These are phyloP conservation scores for Gossypium turneri DNA, from an alignment of 345 rosid species.

Conservation along the genomic window DNA sequence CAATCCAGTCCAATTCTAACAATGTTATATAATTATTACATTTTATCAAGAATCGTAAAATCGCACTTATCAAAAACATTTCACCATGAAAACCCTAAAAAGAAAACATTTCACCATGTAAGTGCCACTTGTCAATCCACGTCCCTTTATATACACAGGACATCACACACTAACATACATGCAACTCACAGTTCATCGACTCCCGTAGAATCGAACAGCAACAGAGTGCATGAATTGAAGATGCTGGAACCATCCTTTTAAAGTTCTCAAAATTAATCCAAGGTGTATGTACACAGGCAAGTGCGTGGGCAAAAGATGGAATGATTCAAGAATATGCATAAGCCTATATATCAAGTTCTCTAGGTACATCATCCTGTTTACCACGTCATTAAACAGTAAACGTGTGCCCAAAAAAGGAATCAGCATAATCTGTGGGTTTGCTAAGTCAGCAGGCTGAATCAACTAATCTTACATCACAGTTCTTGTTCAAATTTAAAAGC, in stretches of 20 bases:
- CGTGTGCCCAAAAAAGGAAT: slow-evolving; percentile 9
- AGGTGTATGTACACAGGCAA: slow-evolving; percentile 13
- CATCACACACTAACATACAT: too few relatives aligned
- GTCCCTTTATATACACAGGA: too few relatives aligned
- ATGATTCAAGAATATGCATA: neutral
- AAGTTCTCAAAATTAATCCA: neutral
- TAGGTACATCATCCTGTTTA: slow-evolving; percentile 8
- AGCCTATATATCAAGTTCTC: slow-evolving; percentile 12
- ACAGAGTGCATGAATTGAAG: neutral
- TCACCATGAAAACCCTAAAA: too few relatives aligned
- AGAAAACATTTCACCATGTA: too few relatives aligned
- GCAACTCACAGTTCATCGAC: too few relatives aligned
- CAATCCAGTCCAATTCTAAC: too few relatives aligned
- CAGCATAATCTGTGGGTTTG: slow-evolving; percentile 6
- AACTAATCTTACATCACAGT: slow-evolving; percentile 15
- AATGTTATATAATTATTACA: too few relatives aligned
- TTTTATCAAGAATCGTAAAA: too few relatives aligned
- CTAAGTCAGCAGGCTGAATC: slow-evolving; percentile 11
- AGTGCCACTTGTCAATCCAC: too few relatives aligned
- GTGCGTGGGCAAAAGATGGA: neutral
- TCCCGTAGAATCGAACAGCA: neutral
- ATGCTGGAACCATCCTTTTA: neutral
- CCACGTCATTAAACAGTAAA: slow-evolving; percentile 9
- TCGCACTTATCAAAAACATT: too few relatives aligned
- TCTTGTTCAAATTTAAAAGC: slow-evolving; percentile 10